phyloP scores from a whole-genome alignment of 371 early-diverging fungal genomes.

The Mortierella sp. region DNA sequence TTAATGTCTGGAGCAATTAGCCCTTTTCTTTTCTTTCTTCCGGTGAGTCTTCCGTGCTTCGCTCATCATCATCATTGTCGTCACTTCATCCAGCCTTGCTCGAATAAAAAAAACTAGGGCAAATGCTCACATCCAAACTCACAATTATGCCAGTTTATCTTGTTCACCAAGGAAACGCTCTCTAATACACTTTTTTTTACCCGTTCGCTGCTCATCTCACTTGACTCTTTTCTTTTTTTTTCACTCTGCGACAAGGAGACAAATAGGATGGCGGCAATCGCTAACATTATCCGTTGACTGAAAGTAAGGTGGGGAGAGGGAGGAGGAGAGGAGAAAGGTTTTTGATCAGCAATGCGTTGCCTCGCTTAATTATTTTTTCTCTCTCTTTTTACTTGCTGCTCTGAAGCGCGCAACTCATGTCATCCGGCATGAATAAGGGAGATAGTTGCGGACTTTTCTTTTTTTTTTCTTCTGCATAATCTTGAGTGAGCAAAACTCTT shows the following conservation, averaged over 20 bases:
- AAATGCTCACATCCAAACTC: background rate
- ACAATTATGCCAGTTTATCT: background rate
- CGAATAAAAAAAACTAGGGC: background rate
- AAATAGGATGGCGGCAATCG: background rate
- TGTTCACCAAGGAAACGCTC: background rate
- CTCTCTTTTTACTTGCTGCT: background rate
- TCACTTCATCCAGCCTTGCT: background rate
- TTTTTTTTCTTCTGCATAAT: background rate
- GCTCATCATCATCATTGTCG: background rate
- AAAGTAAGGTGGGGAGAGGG: background rate
- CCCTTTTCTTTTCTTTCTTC: background rate
- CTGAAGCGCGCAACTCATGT: background rate
- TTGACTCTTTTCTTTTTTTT: background rate
- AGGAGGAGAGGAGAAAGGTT: background rate
- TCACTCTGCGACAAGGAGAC: background rate
- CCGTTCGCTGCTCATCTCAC: background rate
- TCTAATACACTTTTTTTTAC: background rate
- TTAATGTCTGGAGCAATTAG: conserved; percentile 1
- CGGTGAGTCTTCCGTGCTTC: background rate
- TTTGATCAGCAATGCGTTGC: background rate
- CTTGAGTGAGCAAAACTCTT: background rate
- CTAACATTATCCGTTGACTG: background rate
- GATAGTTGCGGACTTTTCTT: background rate
- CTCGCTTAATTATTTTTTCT: background rate
- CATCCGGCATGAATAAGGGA: background rate